Evolutionary conservation across 306 rosid species (phyloP), one percentile per base, ranked within the genome.

Genomic region (Castanea mollissima): DNA sequence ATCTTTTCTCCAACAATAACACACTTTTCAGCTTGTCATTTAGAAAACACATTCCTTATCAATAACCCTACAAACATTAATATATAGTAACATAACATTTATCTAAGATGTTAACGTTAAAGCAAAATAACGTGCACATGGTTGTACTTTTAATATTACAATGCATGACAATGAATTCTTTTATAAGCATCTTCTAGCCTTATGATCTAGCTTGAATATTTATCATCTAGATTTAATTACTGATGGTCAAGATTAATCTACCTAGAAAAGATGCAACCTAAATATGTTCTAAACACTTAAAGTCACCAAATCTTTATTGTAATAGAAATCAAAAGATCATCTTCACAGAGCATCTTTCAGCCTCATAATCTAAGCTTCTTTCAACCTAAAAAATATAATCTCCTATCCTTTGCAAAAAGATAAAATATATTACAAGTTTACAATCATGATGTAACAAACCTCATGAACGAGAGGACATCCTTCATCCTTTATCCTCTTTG

Each of bases 391-490:
- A 62, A 12, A 62, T 6, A 4, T 9, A 63, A 29, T 13, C 15
- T 6, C 10, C 12, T 41, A 41, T 41, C 46, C 11, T 41, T 8
- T 2, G 46, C 46, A 8, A 41, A 41, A 41, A 41, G 46, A 41
- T 38, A 62, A 12, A 25, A 62, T 64, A 15, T 15, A 20, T 19
- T 6, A 20, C 8, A n/a, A 69, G 6, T 35, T 57, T 4, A 58
- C 18, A 74, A 14, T 23, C 7, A 29, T 15, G 12, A 31, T 34
- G 15, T 44, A 76, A 59, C 87, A 67, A 13, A 92, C 94, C 94
- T 88, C 74, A 0, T 4, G 23, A 25, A 88, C 27, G 19, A 78
- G 74, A 59, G 88, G 75, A 71, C 46, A 25, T 2, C 19, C 89
- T 68, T 88, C 90, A 15, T 81, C 78, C 76, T 55, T 82, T 14